Percentiles rank a stretch among this genome's conserved stretches.
These are phyloP conservation scores for Aphanomyces cochlioides DNA, from an alignment of 352 stramenopile genomes.

Conservation along the genomic window DNA sequence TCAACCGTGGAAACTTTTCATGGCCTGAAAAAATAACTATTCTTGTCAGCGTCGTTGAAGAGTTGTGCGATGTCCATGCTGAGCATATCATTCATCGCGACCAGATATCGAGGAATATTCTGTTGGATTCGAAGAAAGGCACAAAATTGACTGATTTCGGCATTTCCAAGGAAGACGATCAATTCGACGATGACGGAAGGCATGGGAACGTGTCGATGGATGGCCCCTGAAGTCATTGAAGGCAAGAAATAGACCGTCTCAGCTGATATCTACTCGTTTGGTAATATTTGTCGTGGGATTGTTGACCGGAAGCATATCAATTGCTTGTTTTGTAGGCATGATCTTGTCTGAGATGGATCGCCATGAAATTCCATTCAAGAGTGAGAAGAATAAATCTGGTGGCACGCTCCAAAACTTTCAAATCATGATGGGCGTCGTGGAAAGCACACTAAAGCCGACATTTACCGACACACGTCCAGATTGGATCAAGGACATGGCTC, in stretches of 20 bases:
- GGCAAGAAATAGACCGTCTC: slow-evolving; percentile 46
- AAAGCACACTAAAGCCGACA: slow-evolving; percentile 58
- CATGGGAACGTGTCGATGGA: slow-evolving; percentile 50
- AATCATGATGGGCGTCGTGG: slow-evolving; percentile 66
- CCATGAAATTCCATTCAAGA: not conserved
- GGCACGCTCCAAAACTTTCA: not conserved
- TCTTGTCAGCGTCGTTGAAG: slow-evolving; percentile 45
- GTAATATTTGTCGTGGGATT: slow-evolving; percentile 10
- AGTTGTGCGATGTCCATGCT: slow-evolving; percentile 1
- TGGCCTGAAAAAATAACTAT: slow-evolving; percentile 77
- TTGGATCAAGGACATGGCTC: slow-evolving; percentile 50
- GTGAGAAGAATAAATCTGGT: not conserved
- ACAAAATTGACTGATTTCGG: slow-evolving; percentile 71
- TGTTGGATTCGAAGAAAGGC: slow-evolving; percentile 35
- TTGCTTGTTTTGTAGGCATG: not conserved
- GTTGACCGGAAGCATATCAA: not conserved
- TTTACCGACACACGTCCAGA: slow-evolving; percentile 48
- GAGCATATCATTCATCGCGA: slow-evolving; percentile 4
- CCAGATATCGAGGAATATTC: not conserved
- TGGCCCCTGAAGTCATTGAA: slow-evolving; percentile 49
- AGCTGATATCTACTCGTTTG: slow-evolving; percentile 55
- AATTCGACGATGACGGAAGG: slow-evolving; percentile 64
- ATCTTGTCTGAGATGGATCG: slow-evolving; percentile 46
- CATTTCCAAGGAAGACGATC: slow-evolving; percentile 41
- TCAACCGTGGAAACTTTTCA: slow-evolving; percentile 70